Percentiles rank a stretch among this genome's conserved stretches.
Conservation (phyloP, 2,329 filamentous ascomycete species). For the Elsinoe ampelina region DNA sequence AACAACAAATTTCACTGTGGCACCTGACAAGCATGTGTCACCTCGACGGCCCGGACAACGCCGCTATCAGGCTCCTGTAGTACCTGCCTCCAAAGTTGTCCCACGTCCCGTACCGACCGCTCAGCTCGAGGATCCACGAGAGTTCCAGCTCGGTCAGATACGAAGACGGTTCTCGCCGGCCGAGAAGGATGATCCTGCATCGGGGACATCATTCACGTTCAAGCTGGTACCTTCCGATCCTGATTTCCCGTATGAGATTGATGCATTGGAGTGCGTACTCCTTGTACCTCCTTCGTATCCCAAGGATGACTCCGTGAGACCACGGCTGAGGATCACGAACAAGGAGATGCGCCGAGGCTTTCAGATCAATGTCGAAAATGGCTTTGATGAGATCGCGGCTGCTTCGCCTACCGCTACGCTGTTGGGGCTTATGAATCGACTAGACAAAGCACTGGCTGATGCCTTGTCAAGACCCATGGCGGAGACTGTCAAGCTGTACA, state of each 20-base stretch:
- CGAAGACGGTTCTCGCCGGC: slow-evolving; percentile 53
- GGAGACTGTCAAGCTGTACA: slow-evolving; percentile 60
- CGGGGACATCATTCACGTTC: slow-evolving; percentile 53
- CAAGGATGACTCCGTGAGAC: slow-evolving; percentile 31
- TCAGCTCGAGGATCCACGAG: slow-evolving; percentile 58
- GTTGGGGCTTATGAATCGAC: slow-evolving; percentile 55
- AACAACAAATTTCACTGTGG: not conserved
- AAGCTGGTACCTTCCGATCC: slow-evolving; percentile 65
- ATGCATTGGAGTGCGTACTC: slow-evolving; percentile 57
- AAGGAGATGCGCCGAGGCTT: slow-evolving; percentile 62
- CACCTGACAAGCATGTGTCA: slow-evolving; percentile 15
- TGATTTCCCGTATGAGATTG: slow-evolving; percentile 72
- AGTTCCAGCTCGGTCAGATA: slow-evolving; percentile 67
- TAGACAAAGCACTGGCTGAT: slow-evolving; percentile 63
- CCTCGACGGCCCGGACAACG: slow-evolving; percentile 16
- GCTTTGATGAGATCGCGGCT: slow-evolving; percentile 57
- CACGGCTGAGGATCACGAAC: slow-evolving; percentile 56
- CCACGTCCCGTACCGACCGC: slow-evolving; percentile 56
- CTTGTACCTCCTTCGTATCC: slow-evolving; percentile 58
- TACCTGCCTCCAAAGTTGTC: slow-evolving; percentile 44
- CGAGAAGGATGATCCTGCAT: slow-evolving; percentile 35
- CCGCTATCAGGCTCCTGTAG: slow-evolving; percentile 25
- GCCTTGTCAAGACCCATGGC: slow-evolving; percentile 61
- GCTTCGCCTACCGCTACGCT: slow-evolving; percentile 50
- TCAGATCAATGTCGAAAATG: slow-evolving; percentile 65